phyloP scores from a whole-genome alignment of 768 basidiomycete genomes.

The Cystobasidiopsis lactophilus region DNA sequence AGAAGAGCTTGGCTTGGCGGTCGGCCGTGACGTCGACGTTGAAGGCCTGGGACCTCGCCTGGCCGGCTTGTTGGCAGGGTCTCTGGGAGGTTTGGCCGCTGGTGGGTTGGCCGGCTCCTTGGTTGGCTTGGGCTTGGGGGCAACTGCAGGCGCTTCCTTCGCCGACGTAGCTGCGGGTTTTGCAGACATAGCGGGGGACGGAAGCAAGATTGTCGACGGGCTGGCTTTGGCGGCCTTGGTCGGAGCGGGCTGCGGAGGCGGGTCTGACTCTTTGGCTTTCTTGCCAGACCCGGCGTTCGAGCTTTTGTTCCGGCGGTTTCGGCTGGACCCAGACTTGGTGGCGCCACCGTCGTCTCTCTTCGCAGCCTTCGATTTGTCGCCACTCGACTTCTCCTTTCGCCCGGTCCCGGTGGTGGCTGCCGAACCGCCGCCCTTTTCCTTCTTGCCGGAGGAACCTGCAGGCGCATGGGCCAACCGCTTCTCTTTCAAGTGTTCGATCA shows the following conservation, averaged over 20 bases:
- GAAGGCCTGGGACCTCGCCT: too few species aligned
- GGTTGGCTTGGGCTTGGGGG: background rate
- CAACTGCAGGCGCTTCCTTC: background rate
- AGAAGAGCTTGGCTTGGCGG: too few species aligned
- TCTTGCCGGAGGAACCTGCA: slow-evolving; percentile 31
- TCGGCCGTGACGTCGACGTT: too few species aligned
- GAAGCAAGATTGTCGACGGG: background rate
- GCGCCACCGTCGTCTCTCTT: too few species aligned
- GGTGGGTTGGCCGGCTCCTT: too few species aligned
- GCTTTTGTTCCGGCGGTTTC: too few species aligned
- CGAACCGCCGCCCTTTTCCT: slow-evolving; percentile 29
- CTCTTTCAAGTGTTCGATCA: slow-evolving; percentile 74
- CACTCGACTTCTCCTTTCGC: background rate
- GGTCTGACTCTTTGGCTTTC: background rate
- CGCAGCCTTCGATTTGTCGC: too few species aligned
- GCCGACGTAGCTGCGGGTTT: background rate
- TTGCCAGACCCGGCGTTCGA: background rate
- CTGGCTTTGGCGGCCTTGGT: background rate
- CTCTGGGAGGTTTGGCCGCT: too few species aligned
- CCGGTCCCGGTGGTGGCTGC: slow-evolving; percentile 45
- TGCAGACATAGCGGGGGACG: background rate
- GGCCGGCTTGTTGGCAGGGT: too few species aligned
- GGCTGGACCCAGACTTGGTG: too few species aligned
- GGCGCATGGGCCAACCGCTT: slow-evolving; percentile 36
- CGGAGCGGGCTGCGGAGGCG: background rate